Evolutionary conservation across 2,329 filamentous ascomycete genomes (phyloP).

Genomic region (Cadophora luteo-olivacea): DNA sequence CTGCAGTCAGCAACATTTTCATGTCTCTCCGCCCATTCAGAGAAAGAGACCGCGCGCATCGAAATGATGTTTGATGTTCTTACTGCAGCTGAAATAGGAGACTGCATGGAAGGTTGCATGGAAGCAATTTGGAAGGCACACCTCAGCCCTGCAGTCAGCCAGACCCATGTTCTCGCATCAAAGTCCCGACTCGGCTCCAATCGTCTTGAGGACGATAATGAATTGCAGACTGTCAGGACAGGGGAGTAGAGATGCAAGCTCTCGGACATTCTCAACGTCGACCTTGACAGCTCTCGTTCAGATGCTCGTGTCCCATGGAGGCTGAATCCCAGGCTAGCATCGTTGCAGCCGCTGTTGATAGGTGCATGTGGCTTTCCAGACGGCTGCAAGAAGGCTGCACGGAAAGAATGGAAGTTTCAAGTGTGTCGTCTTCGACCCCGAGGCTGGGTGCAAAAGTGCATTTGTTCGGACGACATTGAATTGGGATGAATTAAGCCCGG

Average conservation of each 20-base stretch:
- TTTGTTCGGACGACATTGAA: not conserved
- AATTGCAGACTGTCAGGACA: not conserved
- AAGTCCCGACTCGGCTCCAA: conserved; percentile 8
- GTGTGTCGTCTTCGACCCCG: not conserved
- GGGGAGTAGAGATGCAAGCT: not conserved
- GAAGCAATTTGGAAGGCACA: conserved; percentile 6
- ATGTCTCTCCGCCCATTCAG: not conserved
- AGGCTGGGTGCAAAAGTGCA: conserved; percentile 4
- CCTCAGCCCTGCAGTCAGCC: conserved; percentile 7
- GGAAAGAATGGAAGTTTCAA: not conserved
- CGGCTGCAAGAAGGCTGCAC: conserved; percentile 1
- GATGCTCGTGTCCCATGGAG: not conserved
- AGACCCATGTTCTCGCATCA: not conserved
- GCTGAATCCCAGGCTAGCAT: not conserved
- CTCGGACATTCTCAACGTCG: not conserved
- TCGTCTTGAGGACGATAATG: not conserved
- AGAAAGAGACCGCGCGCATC: conserved; percentile 6
- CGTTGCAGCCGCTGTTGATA: not conserved
- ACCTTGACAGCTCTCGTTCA: not conserved
- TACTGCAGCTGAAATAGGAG: conserved; percentile 4
- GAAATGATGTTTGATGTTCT: not conserved
- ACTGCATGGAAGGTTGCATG: conserved; percentile 13
- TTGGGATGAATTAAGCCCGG: not conserved
- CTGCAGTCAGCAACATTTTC: conserved; percentile 11
- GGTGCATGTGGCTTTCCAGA: not conserved